Evolutionary conservation across 1,284 basidiomycete genomes (phyloP), one percentile per base, ranked within the genome.

Genomic region (Termitomyces sp.): DNA sequence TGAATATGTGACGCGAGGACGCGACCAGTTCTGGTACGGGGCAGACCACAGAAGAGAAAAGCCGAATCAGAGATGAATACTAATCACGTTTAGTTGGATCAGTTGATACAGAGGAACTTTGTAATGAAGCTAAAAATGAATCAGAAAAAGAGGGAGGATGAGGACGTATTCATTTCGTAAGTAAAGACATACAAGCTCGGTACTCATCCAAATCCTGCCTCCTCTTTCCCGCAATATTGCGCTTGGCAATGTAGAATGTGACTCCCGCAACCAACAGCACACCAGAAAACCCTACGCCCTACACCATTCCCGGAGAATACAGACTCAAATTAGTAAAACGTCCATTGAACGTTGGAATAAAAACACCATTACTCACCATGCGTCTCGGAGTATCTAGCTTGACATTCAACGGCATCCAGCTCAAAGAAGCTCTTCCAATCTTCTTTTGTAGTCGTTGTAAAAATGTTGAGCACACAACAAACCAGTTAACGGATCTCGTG

Each of bases 191-290:
- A 60, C 52, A 49, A 30, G 52, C 50, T 52, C 53, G 46, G 28
- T 53, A 50, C n/a, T 50, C 51, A 7, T 60, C 54, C 24, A 61
- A 47, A 24, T 55, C 56, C 42, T 46, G 19, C 34, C 34, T 63
- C 44, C 60, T 58, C 48, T 58, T 62, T 35, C 18, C 52, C 4
- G 42, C 51, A 38, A 61, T 56, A 24, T 42, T 56, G 24, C 46
- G 52, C 47, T 61, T 63, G 21, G 58, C 57, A 21, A 52, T 42
- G 44, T 60, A 62, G n/a, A 63, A 57, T 1, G 56, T 53, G 5
- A 48, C 21, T 21, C 53, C 61, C 5, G 54, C 54, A 18, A 56
- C 41, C 5, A 60, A 24, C 8, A 63, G 45, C 3, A 57, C 52
- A 7, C 53, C 57, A 11, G 46, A 26, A 26, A 60, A 57, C 19